Evolutionary conservation across 2,329 filamentous ascomycete species (phyloP), one percentile per base, ranked within the genome.

Genomic region (Graphilbum fragrans): DNA sequence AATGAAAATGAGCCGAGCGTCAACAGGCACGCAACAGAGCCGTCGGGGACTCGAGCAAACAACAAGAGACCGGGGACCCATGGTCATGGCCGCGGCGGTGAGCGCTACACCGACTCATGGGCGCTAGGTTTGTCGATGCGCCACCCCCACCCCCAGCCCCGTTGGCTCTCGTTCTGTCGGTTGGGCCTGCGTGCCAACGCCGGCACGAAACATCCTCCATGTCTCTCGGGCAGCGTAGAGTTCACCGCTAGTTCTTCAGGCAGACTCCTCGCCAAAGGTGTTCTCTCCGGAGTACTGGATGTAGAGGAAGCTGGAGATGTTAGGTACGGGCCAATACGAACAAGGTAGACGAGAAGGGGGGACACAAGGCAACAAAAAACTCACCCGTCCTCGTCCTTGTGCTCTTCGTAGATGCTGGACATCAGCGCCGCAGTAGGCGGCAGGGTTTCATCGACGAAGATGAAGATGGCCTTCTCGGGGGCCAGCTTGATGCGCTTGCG

Each of bases 281-380:
- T 96, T 98, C 78, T 96, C 92, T 67, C 92, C 92, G 39, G 90
- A 96, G 74, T 94, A 94, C 55, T 90, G 96, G 69, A 98, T 98
- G 72, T 98, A 98, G 46, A 98, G 75, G 73, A 96, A 94, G 39
- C 86, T 87, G 56, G 47, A 19, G 5, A 5, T 19, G n/a, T 11
- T 29, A 36, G 41, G 46, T 39, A 47, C 44, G 42, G 20, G 19
- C 4, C 9, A 34, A 31, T 9, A 35, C 6, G 23, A 21, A 17
- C 31, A 29, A 20, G 5, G 38, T 16, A 4, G 17, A 35, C 2
- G 18, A n/a, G n/a, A 29, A 38, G 35, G 36, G 18, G 20, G 16
- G n/a, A 38, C 29, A 25, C 39, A 41, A 45, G n/a, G 11, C 32
- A 31, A 10, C 25, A 39, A 27, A 3, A 11, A 9, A 39, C 67